Evolutionary conservation across 495 filamentous ascomycete genomes (phyloP).

Genomic region (Aspergillus carlsbadensis): DNA sequence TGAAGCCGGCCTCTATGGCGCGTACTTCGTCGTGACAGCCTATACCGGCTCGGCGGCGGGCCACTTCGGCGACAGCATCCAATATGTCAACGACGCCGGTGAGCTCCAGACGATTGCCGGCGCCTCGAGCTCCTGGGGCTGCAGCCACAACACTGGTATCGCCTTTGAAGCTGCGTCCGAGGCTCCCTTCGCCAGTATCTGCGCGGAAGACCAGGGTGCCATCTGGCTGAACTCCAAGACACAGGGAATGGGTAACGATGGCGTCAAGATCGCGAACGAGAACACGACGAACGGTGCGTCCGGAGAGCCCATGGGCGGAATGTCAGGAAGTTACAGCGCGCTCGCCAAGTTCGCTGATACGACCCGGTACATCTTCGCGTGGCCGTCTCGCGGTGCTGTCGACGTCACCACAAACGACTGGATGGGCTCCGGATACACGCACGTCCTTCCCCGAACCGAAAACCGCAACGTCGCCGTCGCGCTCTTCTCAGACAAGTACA

Average conservation of each 20-base stretch:
- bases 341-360: constrained; percentile 45
- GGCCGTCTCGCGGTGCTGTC: constrained; percentile 52
- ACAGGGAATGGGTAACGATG: constrained; percentile 45
- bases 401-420: constrained; percentile 47
- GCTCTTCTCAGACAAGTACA: constrained; percentile 48
- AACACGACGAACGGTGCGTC: constrained; percentile 53
- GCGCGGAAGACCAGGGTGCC: constrained; percentile 54
- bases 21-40: constrained; percentile 55
- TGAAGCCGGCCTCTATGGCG: constrained; percentile 48
- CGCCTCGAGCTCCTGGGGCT: constrained; percentile 52
- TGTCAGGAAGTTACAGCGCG: constrained; percentile 52
- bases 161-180: constrained; percentile 52
- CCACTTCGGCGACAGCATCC: constrained; percentile 54
- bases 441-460: constrained; percentile 44
- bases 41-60: constrained; percentile 50
- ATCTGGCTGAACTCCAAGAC: constrained; percentile 59
- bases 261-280: constrained; percentile 56
- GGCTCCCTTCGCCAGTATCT: constrained; percentile 51
- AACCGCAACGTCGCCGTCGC: constrained; percentile 53
- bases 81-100: constrained; percentile 48
- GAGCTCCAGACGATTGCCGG: constrained; percentile 40
- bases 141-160: constrained; percentile 59
- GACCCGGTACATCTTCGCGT: constrained; percentile 50
- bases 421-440: constrained; percentile 51
- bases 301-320: constrained; percentile 57